Conservation (phyloP, 2,329 filamentous ascomycete genomes). For the Fusarium longipes region DNA sequence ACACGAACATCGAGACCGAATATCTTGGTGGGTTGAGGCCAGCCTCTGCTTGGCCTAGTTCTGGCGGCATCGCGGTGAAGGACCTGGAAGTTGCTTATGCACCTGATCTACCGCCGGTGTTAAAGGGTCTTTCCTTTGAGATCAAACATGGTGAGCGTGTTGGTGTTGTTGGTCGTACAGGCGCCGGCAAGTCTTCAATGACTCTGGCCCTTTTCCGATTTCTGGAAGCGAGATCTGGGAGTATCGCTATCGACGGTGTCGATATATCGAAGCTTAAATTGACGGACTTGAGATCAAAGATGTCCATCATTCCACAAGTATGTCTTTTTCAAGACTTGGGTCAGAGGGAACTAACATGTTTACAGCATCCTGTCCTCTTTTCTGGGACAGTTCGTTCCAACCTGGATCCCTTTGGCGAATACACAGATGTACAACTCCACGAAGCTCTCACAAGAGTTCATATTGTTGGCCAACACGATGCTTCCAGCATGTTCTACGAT, state of each 20-base stretch:
- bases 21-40: constrained; percentile 69
- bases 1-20: constrained; percentile 74
- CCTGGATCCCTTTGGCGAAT: constrained; percentile 62
- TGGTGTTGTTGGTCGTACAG: constrained; percentile 79
- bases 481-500: constrained; percentile 34
- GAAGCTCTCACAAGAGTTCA: background rate
- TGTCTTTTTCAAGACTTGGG: fast-evolving
- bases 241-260: constrained; percentile 75
- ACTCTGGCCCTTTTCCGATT: constrained; percentile 82
- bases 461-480: background rate
- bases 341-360: background rate
- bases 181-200: constrained; percentile 79
- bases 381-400: constrained; percentile 80
- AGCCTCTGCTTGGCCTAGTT: constrained; percentile 78
- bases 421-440: background rate
- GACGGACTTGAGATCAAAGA: constrained; percentile 72
- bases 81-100: constrained; percentile 78
- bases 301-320: constrained; percentile 76
- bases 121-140: constrained; percentile 74
- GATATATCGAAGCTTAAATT: constrained; percentile 78
- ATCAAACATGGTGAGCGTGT: constrained; percentile 74
- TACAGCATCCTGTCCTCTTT: constrained; percentile 80
- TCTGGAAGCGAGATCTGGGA: constrained; percentile 73
- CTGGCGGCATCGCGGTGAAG: constrained; percentile 76
- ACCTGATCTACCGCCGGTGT: constrained; percentile 73